A percentile compares a stretch with the other conserved stretches of the same genome.
phyloP scores from a whole-genome alignment of 2,329 filamentous ascomycete genomes.

The Verticillium nubilum region DNA sequence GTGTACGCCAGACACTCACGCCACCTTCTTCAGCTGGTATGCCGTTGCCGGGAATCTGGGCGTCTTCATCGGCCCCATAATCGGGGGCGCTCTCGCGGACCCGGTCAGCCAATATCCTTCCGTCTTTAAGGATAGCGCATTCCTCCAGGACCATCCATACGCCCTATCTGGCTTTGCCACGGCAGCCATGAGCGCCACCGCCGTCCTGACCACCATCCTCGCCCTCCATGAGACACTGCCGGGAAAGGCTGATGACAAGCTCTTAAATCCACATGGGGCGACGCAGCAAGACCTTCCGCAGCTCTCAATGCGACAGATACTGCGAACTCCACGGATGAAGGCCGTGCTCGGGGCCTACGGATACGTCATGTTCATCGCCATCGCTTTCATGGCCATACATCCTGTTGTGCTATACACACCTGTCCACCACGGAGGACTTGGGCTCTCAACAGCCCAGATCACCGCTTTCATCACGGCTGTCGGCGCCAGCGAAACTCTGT shows the following conservation, averaged over 20 bases:
- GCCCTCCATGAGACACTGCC: constrained; percentile 59
- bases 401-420: constrained; percentile 66
- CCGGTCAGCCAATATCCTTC: constrained; percentile 59
- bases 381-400: constrained; percentile 64
- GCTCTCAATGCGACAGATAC: constrained; percentile 28
- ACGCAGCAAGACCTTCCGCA: background rate
- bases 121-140: constrained; percentile 47
- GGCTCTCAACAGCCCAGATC: constrained; percentile 58
- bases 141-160: constrained; percentile 63
- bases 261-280: background rate
- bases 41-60: constrained; percentile 71
- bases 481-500: constrained; percentile 62
- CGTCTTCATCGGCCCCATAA: constrained; percentile 64
- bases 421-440: constrained; percentile 57
- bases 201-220: constrained; percentile 44
- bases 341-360: constrained; percentile 61
- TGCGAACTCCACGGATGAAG: constrained; percentile 59
- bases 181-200: constrained; percentile 33
- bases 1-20: constrained; percentile 64
- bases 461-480: constrained; percentile 59
- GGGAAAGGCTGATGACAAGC: constrained; percentile 14
- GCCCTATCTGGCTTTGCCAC: constrained; percentile 55
- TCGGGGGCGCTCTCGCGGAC: constrained; percentile 65
- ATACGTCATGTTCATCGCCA: constrained; percentile 63
- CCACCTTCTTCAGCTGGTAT: constrained; percentile 69